Conservation (phyloP, 1,284 basidiomycete genomes). For the Austroboletus niveus region DNA sequence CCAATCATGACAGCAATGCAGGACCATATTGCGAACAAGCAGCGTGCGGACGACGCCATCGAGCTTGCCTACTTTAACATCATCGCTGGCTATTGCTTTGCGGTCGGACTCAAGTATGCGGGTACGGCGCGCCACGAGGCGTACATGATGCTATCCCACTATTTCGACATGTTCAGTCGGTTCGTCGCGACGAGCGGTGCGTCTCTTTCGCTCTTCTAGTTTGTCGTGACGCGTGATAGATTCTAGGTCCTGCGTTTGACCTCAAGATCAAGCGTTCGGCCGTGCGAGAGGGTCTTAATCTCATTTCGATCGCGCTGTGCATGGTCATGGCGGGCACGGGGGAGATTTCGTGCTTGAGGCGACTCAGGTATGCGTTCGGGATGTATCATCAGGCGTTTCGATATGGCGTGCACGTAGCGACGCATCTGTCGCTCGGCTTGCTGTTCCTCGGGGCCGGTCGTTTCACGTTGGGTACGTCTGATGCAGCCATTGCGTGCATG, state of each 20-base stretch:
- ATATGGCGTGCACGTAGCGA: conserved; percentile 90
- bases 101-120: conserved; percentile 89
- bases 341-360: conserved; percentile 85
- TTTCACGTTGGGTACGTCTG: conserved; percentile 89
- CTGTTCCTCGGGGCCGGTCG: conserved; percentile 94
- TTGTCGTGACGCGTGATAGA: not conserved
- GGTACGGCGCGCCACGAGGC: conserved; percentile 89
- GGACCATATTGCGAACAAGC: conserved; percentile 44
- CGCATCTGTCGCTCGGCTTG: conserved; percentile 88
- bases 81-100: conserved; percentile 88
- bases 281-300: conserved; percentile 85
- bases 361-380: conserved; percentile 91
- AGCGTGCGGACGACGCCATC: conserved; percentile 67
- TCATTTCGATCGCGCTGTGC: conserved; percentile 82
- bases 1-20: conserved; percentile 65
- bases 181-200: conserved; percentile 62
- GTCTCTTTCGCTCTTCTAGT: conserved; percentile 14
- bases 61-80: conserved; percentile 90
- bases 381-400: conserved; percentile 79
- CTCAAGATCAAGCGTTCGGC: conserved; percentile 83
- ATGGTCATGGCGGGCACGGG: conserved; percentile 98
- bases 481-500: conserved; percentile 89
- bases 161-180: conserved; percentile 77
- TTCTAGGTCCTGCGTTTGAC: conserved; percentile 72
- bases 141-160: conserved; percentile 76